Conservation (phyloP, 805 yeast species). For the Suhomyces vadensis region DNA sequence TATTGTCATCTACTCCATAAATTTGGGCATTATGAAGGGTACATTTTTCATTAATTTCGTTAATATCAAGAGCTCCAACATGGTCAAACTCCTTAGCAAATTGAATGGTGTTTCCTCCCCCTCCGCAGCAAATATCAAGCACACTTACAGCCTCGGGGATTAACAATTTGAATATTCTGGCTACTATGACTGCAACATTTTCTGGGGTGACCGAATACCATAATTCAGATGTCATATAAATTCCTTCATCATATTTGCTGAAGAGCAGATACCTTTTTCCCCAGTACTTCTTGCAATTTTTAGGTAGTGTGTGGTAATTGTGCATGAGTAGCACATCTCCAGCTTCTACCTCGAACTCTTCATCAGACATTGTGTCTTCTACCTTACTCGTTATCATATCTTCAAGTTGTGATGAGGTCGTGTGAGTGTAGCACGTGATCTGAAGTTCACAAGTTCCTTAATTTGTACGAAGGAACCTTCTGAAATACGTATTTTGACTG, state of each 20-base stretch:
- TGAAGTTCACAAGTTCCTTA: too few relatives aligned
- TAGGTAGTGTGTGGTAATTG: slow-evolving; percentile 40
- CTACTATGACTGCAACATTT: slow-evolving; percentile 58
- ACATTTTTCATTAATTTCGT: slow-evolving; percentile 61
- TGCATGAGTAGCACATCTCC: slow-evolving; percentile 40
- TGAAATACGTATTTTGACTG: too few relatives aligned
- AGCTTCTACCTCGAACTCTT: slow-evolving; percentile 10
- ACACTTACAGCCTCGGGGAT: slow-evolving; percentile 49
- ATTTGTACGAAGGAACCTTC: too few relatives aligned
- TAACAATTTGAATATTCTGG: slow-evolving; percentile 53
- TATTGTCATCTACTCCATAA: slow-evolving; percentile 56
- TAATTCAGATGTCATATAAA: slow-evolving; percentile 66
- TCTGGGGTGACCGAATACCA: slow-evolving; percentile 94
- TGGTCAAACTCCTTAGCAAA: slow-evolving; percentile 58
- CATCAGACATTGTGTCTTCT: not conserved
- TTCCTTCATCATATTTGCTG: slow-evolving; percentile 63
- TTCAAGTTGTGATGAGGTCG: not conserved
- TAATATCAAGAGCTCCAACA: slow-evolving; percentile 65
- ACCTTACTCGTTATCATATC: not conserved
- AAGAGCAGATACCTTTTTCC: slow-evolving; percentile 59
- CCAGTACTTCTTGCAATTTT: slow-evolving; percentile 57
- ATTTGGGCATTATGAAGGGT: slow-evolving; percentile 64
- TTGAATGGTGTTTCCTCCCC: slow-evolving; percentile 84
- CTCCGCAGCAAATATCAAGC: slow-evolving; percentile 80
- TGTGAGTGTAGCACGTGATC: too few relatives aligned